Evolutionary conservation across 495 filamentous ascomycete species (phyloP), one percentile per base, ranked within the genome.

Genomic region (Apiosordaria backusii): DNA sequence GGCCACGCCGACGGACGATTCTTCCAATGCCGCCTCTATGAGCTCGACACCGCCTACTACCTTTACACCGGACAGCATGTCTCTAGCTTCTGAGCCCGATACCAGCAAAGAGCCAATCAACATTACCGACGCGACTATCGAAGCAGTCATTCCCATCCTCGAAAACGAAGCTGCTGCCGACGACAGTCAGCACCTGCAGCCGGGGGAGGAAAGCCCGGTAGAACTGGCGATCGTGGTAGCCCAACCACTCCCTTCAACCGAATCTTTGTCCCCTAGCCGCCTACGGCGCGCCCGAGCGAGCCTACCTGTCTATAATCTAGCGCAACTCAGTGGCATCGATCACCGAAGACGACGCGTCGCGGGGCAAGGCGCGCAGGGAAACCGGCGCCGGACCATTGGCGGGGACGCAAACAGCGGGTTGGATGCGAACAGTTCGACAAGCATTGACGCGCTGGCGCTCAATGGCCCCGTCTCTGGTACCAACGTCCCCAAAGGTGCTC

Each of bases 301-400:
- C 58, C 65, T 81, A 9, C 79, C 79, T 3, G 79, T 84, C 23
- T 88, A 87, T 74, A 88, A 88, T 63, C 73, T 87, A 26, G 77
- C 82, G 29, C 76, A 82, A 53, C 72, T 87, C 7, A 77, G 73
- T 26, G 82, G 83, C 18, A 85, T 80, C 19, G 76, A 76, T 18
- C 79, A 82, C 63, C 79, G 80, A 22, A 79, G 74, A 26, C 77
- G 78, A 61, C 67, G 75, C 62, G 63, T 77, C 10, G 81, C 78
- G 23, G 78, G 78, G 23, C 79, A 81, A 59, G 26, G 69, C 10
- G 74, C 74, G 3, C 67, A 70, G 67, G 75, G 75, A 60, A 76
- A 75, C 67, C 72, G 75, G 40, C 74, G 77, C 23, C 78, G 82
- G 24, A 78, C 80, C 4, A 77, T 80, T 55, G 78, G 78, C 0